A percentile compares a stretch with the other conserved stretches of the same genome.
Evolutionary conservation across 2,329 filamentous ascomycete species (phyloP).

Genomic region (Apiospora rasikravindrae): DNA sequence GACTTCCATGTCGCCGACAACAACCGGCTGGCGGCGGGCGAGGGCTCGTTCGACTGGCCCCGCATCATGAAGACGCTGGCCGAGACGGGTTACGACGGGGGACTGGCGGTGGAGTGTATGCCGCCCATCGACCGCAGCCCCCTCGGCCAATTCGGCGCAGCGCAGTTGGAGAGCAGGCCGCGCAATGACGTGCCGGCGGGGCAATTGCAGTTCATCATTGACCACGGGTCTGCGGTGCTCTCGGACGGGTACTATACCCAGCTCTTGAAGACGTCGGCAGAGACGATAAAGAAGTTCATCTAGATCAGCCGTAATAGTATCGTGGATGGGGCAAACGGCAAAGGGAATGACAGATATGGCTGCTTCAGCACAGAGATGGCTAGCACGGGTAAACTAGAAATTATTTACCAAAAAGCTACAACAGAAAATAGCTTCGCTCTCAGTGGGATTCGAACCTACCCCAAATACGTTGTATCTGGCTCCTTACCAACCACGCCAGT

Average conservation of each 20-base stretch:
- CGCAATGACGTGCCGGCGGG: background rate
- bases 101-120: slow-evolving; percentile 2
- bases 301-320: no score
- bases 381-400: no score
- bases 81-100: background rate
- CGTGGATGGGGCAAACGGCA: no score
- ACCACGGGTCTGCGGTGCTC: background rate
- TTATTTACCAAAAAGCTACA: no score
- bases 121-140: background rate
- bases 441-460: no score
- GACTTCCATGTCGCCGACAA: slow-evolving; percentile 2
- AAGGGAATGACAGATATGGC: no score
- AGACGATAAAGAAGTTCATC: background rate
- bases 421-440: no score
- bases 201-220: background rate
- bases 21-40: background rate
- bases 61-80: background rate
- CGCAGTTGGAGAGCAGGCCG: background rate
- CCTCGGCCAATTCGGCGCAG: background rate
- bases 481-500: background rate
- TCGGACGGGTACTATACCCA: background rate
- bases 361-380: no score
- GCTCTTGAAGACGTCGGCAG: background rate
- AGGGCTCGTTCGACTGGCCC: background rate
- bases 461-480: no score